Evolutionary conservation across 192 early-diverging fungal genomes (phyloP).

Genomic region (Globomyces pollinis-pini): DNA sequence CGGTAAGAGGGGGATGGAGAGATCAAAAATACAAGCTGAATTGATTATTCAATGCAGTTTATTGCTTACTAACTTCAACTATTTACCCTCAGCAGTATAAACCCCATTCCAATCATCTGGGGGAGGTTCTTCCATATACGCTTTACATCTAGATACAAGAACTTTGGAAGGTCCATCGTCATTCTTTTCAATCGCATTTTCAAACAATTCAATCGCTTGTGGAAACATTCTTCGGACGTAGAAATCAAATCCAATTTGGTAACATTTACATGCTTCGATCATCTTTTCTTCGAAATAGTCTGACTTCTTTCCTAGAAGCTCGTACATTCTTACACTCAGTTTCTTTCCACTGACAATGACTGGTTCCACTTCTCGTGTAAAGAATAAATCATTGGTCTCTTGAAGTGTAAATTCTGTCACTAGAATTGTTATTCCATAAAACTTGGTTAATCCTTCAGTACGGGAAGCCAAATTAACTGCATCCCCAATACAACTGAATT

Average conservation of each 20-base stretch:
- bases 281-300: constrained; percentile 21
- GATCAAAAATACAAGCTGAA: no score
- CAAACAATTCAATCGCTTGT: constrained; percentile 17
- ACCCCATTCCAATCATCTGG: constrained; percentile 35
- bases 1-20: no score
- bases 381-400: constrained; percentile 34
- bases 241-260: constrained; percentile 18
- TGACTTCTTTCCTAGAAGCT: constrained; percentile 32
- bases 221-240: constrained; percentile 28
- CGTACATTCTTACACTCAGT: constrained; percentile 32
- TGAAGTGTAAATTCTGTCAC: constrained; percentile 38
- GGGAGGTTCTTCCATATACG: constrained; percentile 28
- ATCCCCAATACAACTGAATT: constrained; percentile 49
- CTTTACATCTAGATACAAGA: constrained; percentile 28
- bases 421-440: constrained; percentile 35
- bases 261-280: constrained; percentile 14
- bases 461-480: constrained; percentile 46
- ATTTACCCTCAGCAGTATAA: constrained; percentile 32
- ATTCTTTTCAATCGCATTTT: constrained; percentile 11
- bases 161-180: constrained; percentile 36
- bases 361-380: constrained; percentile 35
- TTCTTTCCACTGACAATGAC: constrained; percentile 40
- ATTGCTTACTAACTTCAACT: neutral
- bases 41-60: no score
- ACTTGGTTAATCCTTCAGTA: constrained; percentile 44